These are phyloP conservation scores for Cryptosporidium viatorum DNA, from an alignment of 169 alveolate species.

Conservation along the genomic window DNA sequence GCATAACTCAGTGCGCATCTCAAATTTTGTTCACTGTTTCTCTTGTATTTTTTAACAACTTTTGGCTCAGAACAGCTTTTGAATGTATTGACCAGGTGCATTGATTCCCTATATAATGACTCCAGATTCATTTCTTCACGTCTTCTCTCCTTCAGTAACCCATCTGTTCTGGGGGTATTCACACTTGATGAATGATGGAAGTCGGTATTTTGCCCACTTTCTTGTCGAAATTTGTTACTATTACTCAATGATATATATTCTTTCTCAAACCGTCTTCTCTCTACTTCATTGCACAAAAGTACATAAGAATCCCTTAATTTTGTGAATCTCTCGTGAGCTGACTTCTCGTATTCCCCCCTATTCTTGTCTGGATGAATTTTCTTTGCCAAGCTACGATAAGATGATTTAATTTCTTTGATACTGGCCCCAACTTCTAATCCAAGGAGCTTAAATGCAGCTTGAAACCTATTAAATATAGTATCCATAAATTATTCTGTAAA, in stretches of 20 bases:
- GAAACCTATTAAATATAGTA: not conserved
- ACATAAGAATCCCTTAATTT: slow-evolving; percentile 25
- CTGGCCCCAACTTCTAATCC: slow-evolving; percentile 35
- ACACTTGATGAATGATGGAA: not conserved
- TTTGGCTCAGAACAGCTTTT: not conserved
- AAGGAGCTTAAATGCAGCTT: slow-evolving; percentile 31
- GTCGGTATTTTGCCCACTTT: not conserved
- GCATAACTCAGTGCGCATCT: not conserved
- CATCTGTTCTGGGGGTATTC: not conserved
- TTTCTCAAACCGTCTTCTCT: slow-evolving; percentile 40
- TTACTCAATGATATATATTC: not conserved
- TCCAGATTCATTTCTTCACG: not conserved
- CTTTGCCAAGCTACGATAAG: slow-evolving; percentile 43
- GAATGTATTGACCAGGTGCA: not conserved
- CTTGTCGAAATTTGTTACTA: not conserved
- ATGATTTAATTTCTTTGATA: slow-evolving; percentile 9
- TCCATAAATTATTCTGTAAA: not conserved
- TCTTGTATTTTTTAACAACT: not conserved
- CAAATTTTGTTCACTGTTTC: not conserved
- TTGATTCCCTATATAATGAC: slow-evolving; percentile 9
- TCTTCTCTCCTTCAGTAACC: not conserved
- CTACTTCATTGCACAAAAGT: slow-evolving; percentile 33
- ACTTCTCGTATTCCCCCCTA: not conserved
- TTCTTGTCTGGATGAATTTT: slow-evolving; percentile 62
- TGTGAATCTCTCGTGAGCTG: slow-evolving; percentile 60